Evolutionary conservation across 1,284 basidiomycete species (phyloP).

Genomic region (Cutaneotrichosporon cutaneum): DNA sequence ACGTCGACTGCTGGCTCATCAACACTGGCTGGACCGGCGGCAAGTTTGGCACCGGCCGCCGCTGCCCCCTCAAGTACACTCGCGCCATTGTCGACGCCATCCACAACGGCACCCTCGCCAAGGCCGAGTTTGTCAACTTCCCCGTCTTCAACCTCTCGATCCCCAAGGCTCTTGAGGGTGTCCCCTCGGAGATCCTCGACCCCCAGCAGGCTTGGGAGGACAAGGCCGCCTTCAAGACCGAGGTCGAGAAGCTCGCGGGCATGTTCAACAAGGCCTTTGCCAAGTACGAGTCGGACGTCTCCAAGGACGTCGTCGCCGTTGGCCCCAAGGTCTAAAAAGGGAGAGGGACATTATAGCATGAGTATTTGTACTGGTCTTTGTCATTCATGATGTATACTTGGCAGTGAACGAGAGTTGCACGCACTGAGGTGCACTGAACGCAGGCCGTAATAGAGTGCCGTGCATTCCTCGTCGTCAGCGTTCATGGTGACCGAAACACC

Average conservation of each 20-base stretch:
- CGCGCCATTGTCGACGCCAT: constrained; percentile 95
- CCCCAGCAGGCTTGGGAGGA: constrained; percentile 80
- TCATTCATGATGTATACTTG: constrained; percentile 16
- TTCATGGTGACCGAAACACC: constrained; percentile 4
- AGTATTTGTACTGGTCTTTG: constrained; percentile 16
- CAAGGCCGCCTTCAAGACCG: constrained; percentile 79
- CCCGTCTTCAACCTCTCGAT: constrained; percentile 74
- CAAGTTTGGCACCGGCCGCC: constrained; percentile 85
- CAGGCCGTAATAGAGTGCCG: too few species aligned
- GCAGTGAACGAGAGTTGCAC: not conserved
- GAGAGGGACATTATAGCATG: constrained; percentile 14
- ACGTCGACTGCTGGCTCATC: constrained; percentile 96
- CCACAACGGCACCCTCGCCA: constrained; percentile 85
- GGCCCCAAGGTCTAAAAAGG: constrained; percentile 60
- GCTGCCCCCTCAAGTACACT: constrained; percentile 93
- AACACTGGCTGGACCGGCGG: constrained; percentile 99
- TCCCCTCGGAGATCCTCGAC: constrained; percentile 84
- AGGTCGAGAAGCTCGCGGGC: constrained; percentile 76
- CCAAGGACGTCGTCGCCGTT: constrained; percentile 70
- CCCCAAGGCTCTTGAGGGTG: constrained; percentile 75
- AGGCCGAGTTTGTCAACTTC: constrained; percentile 84
- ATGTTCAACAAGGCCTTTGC: constrained; percentile 94
- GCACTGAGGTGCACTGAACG: not conserved
- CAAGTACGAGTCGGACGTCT: constrained; percentile 80
- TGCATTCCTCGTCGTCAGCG: not conserved